Base-by-base conservation (phyloP, 2,329 filamentous ascomycete species). In the Anisogramma anomala region DNA sequence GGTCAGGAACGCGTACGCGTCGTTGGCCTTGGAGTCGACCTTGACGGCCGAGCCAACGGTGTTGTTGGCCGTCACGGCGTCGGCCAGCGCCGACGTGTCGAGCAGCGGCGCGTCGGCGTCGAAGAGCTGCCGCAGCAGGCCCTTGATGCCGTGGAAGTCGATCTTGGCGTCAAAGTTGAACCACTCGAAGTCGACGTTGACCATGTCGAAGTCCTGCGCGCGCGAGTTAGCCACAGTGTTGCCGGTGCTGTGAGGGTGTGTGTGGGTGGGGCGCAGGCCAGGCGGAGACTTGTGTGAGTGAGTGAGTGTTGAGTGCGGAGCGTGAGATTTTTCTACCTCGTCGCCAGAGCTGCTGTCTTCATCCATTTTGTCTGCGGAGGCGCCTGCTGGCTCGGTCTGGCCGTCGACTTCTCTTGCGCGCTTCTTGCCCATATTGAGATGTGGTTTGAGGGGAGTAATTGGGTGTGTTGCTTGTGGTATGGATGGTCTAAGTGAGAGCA, bases 171-270 rank as follows among this genome's bases (percentile, higher is more conserved):
- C 82, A 48, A 89, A 94, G 64, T 95, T 93, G 67, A 96, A 98
- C 84, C 87, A 96, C 67, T 98, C 91, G 55, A 98, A 98, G 50
- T 96, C 89, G 43, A 96, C 87, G 57, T 96, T 82, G 50, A 98
- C 78, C 60, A 89, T 82, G 58, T 94, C 84, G 55, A 87, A 82
- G 55, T 94, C 85, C 84, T 94, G 41, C 5, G 26, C 19, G 15
- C 8, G 5, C 27, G 42, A 47, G 45, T 57, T 41, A 51, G 45
- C n/a, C 28, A 22, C 19, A 27, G 50, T 41, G 38, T 20, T 20
- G 19, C 34, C 14, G 3, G 27, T 40, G 36, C 13, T 49, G 33
- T 40, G 34, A 26, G 33, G 28, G 35, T 38, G 15, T 28, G 41
- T n/a, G 25, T 27, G 10, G n/a, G n/a, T n/a, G n/a, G n/a, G n/a